Evolutionary conservation across 1,284 basidiomycete genomes (phyloP).

Genomic region (Trichosporon sp.): DNA sequence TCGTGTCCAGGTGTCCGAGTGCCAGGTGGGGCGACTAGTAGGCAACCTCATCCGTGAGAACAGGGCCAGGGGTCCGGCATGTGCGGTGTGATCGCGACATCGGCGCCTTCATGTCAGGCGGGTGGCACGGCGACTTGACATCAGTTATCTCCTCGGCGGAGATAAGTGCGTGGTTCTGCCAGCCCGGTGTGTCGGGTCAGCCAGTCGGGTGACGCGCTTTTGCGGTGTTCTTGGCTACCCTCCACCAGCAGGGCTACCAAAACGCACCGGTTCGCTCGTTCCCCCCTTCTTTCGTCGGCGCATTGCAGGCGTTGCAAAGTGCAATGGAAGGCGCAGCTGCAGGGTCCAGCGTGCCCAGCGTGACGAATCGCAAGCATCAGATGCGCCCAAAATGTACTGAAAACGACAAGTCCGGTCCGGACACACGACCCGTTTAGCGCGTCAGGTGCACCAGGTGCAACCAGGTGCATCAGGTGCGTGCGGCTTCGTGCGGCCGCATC

Average conservation of each 20-base stretch:
- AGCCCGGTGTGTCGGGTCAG: too few relatives aligned
- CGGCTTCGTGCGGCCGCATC: not conserved
- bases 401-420: not conserved
- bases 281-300: too few relatives aligned
- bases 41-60: not conserved
- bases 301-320: not conserved
- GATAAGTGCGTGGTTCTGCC: not conserved
- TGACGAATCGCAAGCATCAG: too few relatives aligned
- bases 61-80: not conserved
- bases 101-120: too few relatives aligned
- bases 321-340: not conserved
- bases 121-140: not conserved
- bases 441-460: not conserved
- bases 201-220: not conserved
- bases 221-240: too few relatives aligned
- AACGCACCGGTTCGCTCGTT: not conserved
- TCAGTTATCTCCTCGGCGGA: slow-evolving; percentile 2
- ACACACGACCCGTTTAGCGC: slow-evolving; percentile 1
- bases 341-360: too few relatives aligned
- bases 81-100: not conserved
- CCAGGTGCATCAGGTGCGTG: too few relatives aligned
- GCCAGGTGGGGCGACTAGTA: not conserved
- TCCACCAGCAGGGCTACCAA: too few relatives aligned
- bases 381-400: not conserved
- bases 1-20: not conserved